phyloP scores from a whole-genome alignment of 192 early-diverging fungal species.

The Backusella tarrabulga region DNA sequence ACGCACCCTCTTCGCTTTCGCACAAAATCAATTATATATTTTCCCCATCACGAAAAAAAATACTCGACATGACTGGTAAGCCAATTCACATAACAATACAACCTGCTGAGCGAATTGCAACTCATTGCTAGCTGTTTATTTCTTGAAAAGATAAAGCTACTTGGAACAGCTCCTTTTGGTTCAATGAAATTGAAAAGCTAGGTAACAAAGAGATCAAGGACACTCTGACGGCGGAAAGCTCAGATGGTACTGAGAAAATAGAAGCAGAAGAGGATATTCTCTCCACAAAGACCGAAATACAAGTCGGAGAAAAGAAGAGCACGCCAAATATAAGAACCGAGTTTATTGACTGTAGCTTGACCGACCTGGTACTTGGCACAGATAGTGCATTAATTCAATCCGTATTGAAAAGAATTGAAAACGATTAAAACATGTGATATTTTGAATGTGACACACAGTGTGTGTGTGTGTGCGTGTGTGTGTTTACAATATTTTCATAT shows the following conservation, averaged over 20 bases:
- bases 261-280: background rate
- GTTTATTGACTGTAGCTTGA: background rate
- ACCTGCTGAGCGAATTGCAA: background rate
- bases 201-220: background rate
- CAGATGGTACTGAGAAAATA: background rate
- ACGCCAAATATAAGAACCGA: background rate
- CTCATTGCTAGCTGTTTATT: background rate
- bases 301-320: background rate
- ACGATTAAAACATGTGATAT: background rate
- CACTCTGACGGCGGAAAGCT: background rate
- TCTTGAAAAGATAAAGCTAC: background rate
- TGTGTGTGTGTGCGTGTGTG: background rate
- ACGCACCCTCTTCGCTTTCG: background rate
- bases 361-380: background rate
- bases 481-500: background rate
- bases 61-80: background rate
- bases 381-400: conserved; percentile 2
- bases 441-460: background rate
- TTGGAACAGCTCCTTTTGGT: background rate
- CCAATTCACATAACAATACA: background rate
- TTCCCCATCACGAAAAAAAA: background rate
- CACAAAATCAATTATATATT: background rate
- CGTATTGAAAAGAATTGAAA: background rate
- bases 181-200: background rate
- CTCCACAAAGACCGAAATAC: background rate